Conservation (phyloP, 2,329 filamentous ascomycete genomes). For the Pestalotiopsis sp. region DNA sequence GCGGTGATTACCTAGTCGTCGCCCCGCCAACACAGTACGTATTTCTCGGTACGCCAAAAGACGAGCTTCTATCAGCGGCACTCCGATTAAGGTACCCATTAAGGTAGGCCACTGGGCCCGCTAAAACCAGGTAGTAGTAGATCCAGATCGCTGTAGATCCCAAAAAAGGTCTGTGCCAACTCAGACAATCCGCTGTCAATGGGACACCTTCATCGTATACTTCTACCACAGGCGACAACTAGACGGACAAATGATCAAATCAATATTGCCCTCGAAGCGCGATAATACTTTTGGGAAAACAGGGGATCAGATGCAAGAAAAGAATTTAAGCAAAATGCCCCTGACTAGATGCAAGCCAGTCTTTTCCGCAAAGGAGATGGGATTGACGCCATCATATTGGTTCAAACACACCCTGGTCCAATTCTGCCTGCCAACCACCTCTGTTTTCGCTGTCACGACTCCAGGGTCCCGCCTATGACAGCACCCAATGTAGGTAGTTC, state of each 20-base stretch:
- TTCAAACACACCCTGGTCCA: constrained; percentile 7
- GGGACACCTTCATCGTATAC: neutral
- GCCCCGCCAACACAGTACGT: neutral
- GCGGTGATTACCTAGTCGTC: neutral
- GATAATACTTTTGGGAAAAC: neutral
- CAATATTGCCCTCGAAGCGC: neutral
- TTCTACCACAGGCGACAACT: neutral
- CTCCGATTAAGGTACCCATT: neutral
- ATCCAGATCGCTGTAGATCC: neutral
- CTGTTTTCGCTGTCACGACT: constrained; percentile 10
- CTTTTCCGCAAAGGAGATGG: neutral
- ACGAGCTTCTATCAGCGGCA: neutral
- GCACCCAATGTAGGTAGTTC: neutral
- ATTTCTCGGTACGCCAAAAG: too few species aligned
- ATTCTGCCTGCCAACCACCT: constrained; percentile 5
- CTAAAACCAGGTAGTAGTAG: neutral
- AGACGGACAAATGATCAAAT: neutral
- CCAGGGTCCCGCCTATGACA: constrained; percentile 11
- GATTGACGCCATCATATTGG: neutral
- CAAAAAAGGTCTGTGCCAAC: neutral
- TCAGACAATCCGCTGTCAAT: neutral
- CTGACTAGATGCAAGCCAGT: neutral
- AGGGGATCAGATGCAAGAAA: neutral
- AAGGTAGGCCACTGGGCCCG: neutral
- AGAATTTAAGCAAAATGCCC: neutral